These are phyloP conservation scores for Puccinia triticina DNA, from an alignment of 1,284 basidiomycete genomes.

Conservation along the genomic window DNA sequence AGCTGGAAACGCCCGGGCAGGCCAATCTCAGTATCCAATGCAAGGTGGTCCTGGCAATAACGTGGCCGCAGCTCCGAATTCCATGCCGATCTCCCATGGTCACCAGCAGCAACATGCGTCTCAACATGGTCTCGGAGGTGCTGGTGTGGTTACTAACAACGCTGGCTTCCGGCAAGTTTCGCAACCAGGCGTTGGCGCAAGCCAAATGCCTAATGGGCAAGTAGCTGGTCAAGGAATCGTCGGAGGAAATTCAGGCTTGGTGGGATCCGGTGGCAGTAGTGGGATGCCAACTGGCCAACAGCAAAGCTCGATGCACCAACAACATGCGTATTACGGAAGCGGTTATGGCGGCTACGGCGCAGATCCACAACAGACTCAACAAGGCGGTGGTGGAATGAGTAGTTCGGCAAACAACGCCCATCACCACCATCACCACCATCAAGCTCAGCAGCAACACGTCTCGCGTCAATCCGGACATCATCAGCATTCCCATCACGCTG, in stretches of 20 bases:
- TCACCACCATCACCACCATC: slow-evolving; percentile 37
- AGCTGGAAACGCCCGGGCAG: slow-evolving; percentile 25
- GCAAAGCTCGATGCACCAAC: slow-evolving; percentile 48
- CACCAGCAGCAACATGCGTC: slow-evolving; percentile 47
- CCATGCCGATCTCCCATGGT: slow-evolving; percentile 33
- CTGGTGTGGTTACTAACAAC: slow-evolving; percentile 25
- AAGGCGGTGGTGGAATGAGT: slow-evolving; percentile 19
- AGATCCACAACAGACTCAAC: slow-evolving; percentile 41
- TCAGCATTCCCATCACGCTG: slow-evolving; percentile 36
- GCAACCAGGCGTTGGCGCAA: slow-evolving; percentile 32
- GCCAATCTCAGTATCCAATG: slow-evolving; percentile 50
- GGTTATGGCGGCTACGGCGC: slow-evolving; percentile 38
- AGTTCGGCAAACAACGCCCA: slow-evolving; percentile 12
- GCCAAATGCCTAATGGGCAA: slow-evolving; percentile 33
- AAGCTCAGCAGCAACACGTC: slow-evolving; percentile 31
- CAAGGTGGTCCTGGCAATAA: slow-evolving; percentile 47
- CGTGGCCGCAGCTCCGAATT: slow-evolving; percentile 22
- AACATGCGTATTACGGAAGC: slow-evolving; percentile 46
- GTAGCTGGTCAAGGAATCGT: slow-evolving; percentile 38
- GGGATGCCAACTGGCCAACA: slow-evolving; percentile 28
- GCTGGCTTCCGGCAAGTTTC: slow-evolving; percentile 49
- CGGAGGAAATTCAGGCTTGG: slow-evolving; percentile 26
- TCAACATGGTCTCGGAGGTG: slow-evolving; percentile 45
- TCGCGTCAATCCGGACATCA: slow-evolving; percentile 42
- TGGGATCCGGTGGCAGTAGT: slow-evolving; percentile 30